These are phyloP conservation scores for Trifolium subterraneum DNA, from an alignment of 306 rosid species.

Conservation along the genomic window DNA sequence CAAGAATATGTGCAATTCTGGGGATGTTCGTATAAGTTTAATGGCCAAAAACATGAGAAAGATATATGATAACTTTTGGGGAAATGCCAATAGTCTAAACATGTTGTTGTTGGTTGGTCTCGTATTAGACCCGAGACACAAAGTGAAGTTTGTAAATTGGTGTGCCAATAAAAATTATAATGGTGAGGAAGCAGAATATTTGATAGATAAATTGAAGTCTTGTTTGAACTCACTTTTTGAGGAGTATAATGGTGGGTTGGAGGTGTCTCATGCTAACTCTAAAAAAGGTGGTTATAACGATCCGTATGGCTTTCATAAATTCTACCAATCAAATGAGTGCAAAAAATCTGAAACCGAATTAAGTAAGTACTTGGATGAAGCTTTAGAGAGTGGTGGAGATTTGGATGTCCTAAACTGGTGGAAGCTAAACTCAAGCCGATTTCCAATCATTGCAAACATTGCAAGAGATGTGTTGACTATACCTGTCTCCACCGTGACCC, in stretches of 20 bases:
- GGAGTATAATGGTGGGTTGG: neutral
- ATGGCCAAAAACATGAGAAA: slow-evolving; percentile 16
- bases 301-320: slow-evolving; percentile 11
- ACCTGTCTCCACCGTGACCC: neutral
- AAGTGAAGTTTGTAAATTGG: slow-evolving; percentile 9
- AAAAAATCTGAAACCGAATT: slow-evolving; percentile 15
- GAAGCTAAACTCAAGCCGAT: slow-evolving; percentile 9
- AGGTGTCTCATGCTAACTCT: neutral
- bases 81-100: slow-evolving; percentile 2
- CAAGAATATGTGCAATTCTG: slow-evolving; percentile 10
- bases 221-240: slow-evolving; percentile 22
- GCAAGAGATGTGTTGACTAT: slow-evolving; percentile 27
- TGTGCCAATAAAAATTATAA: neutral
- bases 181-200: neutral
- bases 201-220: neutral
- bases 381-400: neutral
- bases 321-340: neutral
- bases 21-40: neutral
- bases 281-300: neutral
- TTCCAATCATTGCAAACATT: slow-evolving; percentile 23
- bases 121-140: slow-evolving; percentile 15
- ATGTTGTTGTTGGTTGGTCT: slow-evolving; percentile 27
- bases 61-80: slow-evolving; percentile 15
- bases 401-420: slow-evolving; percentile 33
- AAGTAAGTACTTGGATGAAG: slow-evolving; percentile 16